Percentiles rank a stretch among this genome's conserved stretches.
These are phyloP conservation scores for Gnomoniopsis smithogilvyi DNA, from an alignment of 2,329 filamentous ascomycete species.

Conservation along the genomic window DNA sequence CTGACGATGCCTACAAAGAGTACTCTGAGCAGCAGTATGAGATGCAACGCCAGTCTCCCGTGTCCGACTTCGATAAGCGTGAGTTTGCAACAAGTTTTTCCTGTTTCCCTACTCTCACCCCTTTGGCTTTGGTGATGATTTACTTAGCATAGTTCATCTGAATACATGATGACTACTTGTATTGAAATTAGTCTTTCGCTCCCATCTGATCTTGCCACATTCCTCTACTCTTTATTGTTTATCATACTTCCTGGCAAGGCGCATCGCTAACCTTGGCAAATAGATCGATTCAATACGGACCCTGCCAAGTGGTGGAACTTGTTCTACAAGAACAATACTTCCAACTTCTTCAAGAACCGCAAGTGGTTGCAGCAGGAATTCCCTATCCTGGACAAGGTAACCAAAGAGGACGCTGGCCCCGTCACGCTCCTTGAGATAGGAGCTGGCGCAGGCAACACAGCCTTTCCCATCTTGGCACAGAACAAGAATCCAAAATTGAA, in stretches of 20 bases:
- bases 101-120: slow-evolving; percentile 4
- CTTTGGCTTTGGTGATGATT: slow-evolving; percentile 35
- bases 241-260: slow-evolving; percentile 6
- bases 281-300: slow-evolving; percentile 79
- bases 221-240: slow-evolving; percentile 7
- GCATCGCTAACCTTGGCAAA: slow-evolving; percentile 36
- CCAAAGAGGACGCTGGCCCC: slow-evolving; percentile 64
- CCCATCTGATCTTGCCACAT: slow-evolving; percentile 58
- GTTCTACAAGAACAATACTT: slow-evolving; percentile 97
- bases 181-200: slow-evolving; percentile 66
- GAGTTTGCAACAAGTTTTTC: slow-evolving; percentile 32
- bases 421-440: slow-evolving; percentile 83
- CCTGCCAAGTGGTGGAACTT: slow-evolving; percentile 97
- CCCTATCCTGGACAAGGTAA: slow-evolving; percentile 77
- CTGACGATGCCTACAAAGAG: slow-evolving; percentile 81
- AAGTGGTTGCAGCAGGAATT: slow-evolving; percentile 98
- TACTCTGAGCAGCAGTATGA: slow-evolving; percentile 83
- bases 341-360: slow-evolving; percentile 98
- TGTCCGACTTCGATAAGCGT: slow-evolving; percentile 90
- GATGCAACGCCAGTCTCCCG: slow-evolving; percentile 80
- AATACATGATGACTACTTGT: slow-evolving; percentile 60
- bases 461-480: slow-evolving; percentile 81
- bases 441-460: slow-evolving; percentile 93
- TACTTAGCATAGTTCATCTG: slow-evolving; percentile 73
- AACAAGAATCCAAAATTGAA: slow-evolving; percentile 81